Evolutionary conservation across 495 filamentous ascomycete species (phyloP).

Genomic region (Xylaria palmicola): DNA sequence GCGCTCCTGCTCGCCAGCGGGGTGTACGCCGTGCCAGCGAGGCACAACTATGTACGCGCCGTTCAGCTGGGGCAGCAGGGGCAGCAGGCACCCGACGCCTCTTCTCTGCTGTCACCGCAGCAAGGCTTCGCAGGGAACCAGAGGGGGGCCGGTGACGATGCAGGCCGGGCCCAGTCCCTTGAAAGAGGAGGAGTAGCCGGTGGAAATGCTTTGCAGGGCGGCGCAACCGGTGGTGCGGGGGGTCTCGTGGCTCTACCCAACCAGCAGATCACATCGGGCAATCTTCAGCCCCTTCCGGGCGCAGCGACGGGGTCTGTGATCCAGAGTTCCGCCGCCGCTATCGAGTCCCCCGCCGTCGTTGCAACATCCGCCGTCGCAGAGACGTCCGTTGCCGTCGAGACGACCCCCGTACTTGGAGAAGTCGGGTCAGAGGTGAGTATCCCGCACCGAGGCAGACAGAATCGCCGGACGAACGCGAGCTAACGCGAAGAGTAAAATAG

Average conservation of each 20-base stretch:
- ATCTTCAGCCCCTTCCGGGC: constrained; percentile 2
- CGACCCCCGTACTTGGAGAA: not conserved
- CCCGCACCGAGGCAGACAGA: not conserved
- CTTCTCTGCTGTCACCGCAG: not conserved
- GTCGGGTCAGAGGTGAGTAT: not conserved
- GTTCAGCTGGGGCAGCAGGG: not conserved
- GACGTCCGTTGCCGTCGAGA: not conserved
- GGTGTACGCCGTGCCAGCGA: not conserved
- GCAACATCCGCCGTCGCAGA: not conserved
- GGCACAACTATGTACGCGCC: not conserved
- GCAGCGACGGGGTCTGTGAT: not conserved
- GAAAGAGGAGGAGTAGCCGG: not conserved
- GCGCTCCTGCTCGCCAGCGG: not conserved
- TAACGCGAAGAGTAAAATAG: not conserved
- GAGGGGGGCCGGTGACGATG: not conserved
- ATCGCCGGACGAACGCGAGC: not conserved
- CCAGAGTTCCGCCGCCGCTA: not conserved
- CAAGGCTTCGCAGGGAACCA: not conserved
- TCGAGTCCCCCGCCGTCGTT: not conserved
- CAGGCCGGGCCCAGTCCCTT: not conserved
- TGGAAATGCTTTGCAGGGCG: not conserved
- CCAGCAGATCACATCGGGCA: not conserved
- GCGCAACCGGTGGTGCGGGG: not conserved
- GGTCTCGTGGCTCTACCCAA: constrained; percentile 7
- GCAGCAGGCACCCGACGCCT: not conserved